Evolutionary conservation across 2,329 filamentous ascomycete species (phyloP).

Genomic region (Davidsoniella virescens): DNA sequence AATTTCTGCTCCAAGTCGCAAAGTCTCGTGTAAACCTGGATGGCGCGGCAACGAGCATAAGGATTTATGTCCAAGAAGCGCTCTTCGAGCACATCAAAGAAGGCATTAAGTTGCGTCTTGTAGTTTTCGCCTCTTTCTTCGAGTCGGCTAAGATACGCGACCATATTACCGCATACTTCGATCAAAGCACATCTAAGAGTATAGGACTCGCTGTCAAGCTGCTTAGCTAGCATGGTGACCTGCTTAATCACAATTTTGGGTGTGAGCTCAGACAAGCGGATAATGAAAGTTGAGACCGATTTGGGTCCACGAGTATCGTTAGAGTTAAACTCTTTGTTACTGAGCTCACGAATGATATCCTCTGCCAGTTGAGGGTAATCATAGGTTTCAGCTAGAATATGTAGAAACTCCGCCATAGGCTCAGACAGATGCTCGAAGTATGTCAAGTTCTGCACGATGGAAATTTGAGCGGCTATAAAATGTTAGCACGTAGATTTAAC

Average conservation of each 20-base stretch:
- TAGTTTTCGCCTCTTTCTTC: conserved; percentile 84
- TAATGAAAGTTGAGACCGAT: conserved; percentile 84
- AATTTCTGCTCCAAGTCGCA: conserved; percentile 95
- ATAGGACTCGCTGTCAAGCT: conserved; percentile 94
- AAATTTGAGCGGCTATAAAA: conserved; percentile 70
- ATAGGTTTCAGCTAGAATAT: conserved; percentile 92
- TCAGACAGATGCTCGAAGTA: conserved; percentile 99
- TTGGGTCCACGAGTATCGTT: conserved; percentile 93
- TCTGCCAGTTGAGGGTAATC: conserved; percentile 92
- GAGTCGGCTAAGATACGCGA: conserved; percentile 76
- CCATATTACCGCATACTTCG: conserved; percentile 92
- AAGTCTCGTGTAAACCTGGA: conserved; percentile 84
- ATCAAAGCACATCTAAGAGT: conserved; percentile 86
- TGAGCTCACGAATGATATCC: conserved; percentile 83
- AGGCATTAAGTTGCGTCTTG: conserved; percentile 88
- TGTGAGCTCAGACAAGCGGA: conserved; percentile 81
- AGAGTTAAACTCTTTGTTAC: conserved; percentile 94
- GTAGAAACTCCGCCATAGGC: conserved; percentile 95
- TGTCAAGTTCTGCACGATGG: conserved; percentile 90
- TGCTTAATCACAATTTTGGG: conserved; percentile 92
- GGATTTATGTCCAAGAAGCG: conserved; percentile 93
- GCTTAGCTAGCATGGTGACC: conserved; percentile 86
- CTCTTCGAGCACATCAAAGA: conserved; percentile 93
- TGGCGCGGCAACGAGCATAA: conserved; percentile 78
- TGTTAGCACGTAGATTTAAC: conserved; percentile 17